Conservation (phyloP, 108 stramenopile genomes). For the Cafeteria roenbergensis region DNA sequence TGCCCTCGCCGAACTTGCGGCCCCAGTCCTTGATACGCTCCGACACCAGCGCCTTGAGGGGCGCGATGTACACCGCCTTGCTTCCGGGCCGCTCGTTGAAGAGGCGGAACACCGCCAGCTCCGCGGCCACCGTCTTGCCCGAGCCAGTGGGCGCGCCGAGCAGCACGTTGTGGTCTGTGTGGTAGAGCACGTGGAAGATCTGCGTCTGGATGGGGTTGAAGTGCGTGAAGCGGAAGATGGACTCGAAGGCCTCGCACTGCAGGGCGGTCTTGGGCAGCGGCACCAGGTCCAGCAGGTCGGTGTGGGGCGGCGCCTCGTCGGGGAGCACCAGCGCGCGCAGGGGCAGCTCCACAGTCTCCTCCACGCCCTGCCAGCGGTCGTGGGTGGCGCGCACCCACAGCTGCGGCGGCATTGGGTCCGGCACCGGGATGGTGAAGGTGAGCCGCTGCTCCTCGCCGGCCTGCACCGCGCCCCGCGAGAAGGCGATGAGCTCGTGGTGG, state of each 20-base stretch:
- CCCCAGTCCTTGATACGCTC: constrained; percentile 92
- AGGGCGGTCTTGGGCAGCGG: constrained; percentile 79
- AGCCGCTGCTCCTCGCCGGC: constrained; percentile 21
- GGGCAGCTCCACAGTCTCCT: constrained; percentile 62
- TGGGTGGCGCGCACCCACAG: constrained; percentile 67
- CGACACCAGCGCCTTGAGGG: constrained; percentile 85
- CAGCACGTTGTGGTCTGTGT: constrained; percentile 74
- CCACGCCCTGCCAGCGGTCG: constrained; percentile 88
- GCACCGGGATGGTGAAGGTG: constrained; percentile 74
- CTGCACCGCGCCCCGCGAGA: not conserved
- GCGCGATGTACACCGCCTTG: constrained; percentile 92
- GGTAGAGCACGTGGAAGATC: constrained; percentile 73
- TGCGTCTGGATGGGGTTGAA: constrained; percentile 95
- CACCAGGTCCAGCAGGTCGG: constrained; percentile 68
- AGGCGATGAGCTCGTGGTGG: constrained; percentile 31
- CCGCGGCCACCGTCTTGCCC: constrained; percentile 73
- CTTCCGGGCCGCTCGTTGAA: constrained; percentile 54
- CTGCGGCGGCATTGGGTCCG: constrained; percentile 70
- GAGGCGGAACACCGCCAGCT: constrained; percentile 76
- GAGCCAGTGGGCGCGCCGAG: constrained; percentile 92
- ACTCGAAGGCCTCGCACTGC: constrained; percentile 59
- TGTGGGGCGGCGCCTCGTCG: constrained; percentile 54
- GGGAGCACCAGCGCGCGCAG: constrained; percentile 62
- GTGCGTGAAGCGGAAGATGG: constrained; percentile 68
- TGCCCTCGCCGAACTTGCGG: constrained; percentile 52